Conservation (phyloP, 2,329 filamentous ascomycete genomes). For the Phaeosphaeria sp. region DNA sequence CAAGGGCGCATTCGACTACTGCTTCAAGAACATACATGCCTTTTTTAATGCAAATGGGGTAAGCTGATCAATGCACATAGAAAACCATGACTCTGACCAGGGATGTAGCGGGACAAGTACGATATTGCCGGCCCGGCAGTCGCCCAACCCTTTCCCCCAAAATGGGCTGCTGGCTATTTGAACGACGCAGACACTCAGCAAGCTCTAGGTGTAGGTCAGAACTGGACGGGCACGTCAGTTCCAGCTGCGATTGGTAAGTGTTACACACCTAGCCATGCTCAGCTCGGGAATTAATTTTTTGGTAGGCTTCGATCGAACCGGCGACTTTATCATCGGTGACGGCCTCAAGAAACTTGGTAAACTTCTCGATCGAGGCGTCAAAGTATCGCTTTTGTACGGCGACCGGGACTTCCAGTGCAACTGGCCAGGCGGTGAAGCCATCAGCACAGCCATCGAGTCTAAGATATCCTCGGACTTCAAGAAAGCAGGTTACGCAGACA, state of each 20-base stretch:
- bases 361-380: slow-evolving; percentile 54
- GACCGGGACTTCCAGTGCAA: slow-evolving; percentile 9
- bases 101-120: slow-evolving; percentile 54
- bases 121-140: slow-evolving; percentile 56
- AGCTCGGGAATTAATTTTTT: not conserved
- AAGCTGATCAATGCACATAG: not conserved
- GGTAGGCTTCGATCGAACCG: slow-evolving; percentile 41
- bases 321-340: slow-evolving; percentile 64
- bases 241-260: not conserved
- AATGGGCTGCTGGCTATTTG: slow-evolving; percentile 60
- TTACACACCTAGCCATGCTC: not conserved
- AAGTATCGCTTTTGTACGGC: slow-evolving; percentile 20
- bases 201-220: slow-evolving; percentile 64
- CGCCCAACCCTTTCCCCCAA: slow-evolving; percentile 12
- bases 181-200: slow-evolving; percentile 61
- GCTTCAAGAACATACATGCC: slow-evolving; percentile 50
- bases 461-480: slow-evolving; percentile 62
- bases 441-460: slow-evolving; percentile 62
- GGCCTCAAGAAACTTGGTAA: slow-evolving; percentile 10
- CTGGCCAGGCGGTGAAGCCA: slow-evolving; percentile 73
- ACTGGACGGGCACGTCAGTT: slow-evolving; percentile 47
- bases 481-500: slow-evolving; percentile 71
- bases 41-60: slow-evolving; percentile 41
- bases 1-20: slow-evolving; percentile 50
- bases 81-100: not conserved